phyloP scores from a whole-genome alignment of 176 grass and related monocot species.

The Zea luxurians region DNA sequence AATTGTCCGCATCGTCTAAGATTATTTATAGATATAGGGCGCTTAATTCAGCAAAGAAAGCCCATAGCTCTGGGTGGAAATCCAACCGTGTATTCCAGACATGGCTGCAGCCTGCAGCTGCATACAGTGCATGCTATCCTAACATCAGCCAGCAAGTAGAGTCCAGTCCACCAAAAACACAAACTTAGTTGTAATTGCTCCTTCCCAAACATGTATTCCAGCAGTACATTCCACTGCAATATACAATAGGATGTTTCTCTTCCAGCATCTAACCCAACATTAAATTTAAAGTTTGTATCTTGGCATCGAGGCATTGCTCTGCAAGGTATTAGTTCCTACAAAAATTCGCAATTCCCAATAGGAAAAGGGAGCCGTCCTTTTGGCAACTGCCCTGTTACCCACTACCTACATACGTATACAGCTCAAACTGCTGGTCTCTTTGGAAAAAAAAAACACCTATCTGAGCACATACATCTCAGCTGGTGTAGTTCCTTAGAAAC shows the following conservation, averaged over 20 bases:
- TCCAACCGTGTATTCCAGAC: not conserved
- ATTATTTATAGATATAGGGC: too few species aligned
- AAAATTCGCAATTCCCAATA: constrained; percentile 29
- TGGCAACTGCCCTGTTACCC: constrained; percentile 24
- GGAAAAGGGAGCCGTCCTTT: constrained; percentile 33
- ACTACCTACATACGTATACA: constrained; percentile 35
- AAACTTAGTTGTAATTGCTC: not conserved
- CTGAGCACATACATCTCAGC: constrained; percentile 29
- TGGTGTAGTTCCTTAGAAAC: constrained; percentile 39
- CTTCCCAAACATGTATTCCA: not conserved
- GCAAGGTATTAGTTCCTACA: constrained; percentile 23
- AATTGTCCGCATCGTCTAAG: too few species aligned
- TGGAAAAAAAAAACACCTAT: constrained; percentile 37
- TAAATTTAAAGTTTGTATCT: constrained; percentile 13
- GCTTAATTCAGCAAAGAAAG: too few species aligned
- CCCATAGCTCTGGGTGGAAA: too few species aligned
- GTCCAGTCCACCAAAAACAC: not conserved
- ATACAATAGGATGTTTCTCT: constrained; percentile 10
- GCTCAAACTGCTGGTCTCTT: constrained; percentile 2
- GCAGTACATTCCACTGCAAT: constrained; percentile 1
- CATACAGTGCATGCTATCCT: not conserved
- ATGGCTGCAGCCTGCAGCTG: not conserved
- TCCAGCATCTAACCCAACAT: not conserved
- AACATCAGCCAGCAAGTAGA: not conserved
- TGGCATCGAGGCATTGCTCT: constrained; percentile 21